Evolutionary conservation across 768 basidiomycete species (phyloP).

Genomic region (Aureoboletus auriporus): DNA sequence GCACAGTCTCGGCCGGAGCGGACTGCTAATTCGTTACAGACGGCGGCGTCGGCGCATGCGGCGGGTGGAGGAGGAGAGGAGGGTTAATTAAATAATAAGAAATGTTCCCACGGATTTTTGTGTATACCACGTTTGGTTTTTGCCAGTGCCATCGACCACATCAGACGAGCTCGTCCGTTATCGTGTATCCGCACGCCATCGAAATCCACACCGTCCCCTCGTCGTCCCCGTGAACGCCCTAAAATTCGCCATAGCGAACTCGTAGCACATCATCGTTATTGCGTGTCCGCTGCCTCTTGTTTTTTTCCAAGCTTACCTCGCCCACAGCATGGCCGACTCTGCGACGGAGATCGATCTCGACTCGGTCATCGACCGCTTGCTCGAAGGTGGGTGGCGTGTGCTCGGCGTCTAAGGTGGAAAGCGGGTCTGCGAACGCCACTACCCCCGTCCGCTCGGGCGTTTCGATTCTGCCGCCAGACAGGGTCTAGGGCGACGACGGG

Average conservation of each 20-base stretch:
- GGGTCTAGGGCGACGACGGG: no score
- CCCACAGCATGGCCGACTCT: slow-evolving; percentile 63
- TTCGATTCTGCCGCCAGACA: background rate
- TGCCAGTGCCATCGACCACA: slow-evolving; percentile 26
- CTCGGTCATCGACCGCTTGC: slow-evolving; percentile 96
- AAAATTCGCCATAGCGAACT: slow-evolving; percentile 20
- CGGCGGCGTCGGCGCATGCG: slow-evolving; percentile 28
- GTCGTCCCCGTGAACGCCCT: background rate
- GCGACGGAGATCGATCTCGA: slow-evolving; percentile 96
- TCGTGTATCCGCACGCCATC: slow-evolving; percentile 32
- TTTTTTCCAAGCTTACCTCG: slow-evolving; percentile 24
- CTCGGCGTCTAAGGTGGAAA: slow-evolving; percentile 11
- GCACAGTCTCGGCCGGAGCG: no score
- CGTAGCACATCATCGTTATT: slow-evolving; percentile 21
- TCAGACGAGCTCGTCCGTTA: slow-evolving; percentile 31
- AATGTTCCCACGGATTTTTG: slow-evolving; percentile 27
- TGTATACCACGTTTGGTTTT: slow-evolving; percentile 29
- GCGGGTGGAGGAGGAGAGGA: slow-evolving; percentile 11
- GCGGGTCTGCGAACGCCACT: background rate
- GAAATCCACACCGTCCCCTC: slow-evolving; percentile 4
- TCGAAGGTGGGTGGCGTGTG: slow-evolving; percentile 78
- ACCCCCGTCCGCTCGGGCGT: background rate
- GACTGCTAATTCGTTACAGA: slow-evolving; percentile 7
- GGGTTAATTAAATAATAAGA: background rate
- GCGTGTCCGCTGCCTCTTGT: slow-evolving; percentile 9